phyloP scores from a whole-genome alignment of 2,329 filamentous ascomycete genomes.

The Lithohypha guttulata region DNA sequence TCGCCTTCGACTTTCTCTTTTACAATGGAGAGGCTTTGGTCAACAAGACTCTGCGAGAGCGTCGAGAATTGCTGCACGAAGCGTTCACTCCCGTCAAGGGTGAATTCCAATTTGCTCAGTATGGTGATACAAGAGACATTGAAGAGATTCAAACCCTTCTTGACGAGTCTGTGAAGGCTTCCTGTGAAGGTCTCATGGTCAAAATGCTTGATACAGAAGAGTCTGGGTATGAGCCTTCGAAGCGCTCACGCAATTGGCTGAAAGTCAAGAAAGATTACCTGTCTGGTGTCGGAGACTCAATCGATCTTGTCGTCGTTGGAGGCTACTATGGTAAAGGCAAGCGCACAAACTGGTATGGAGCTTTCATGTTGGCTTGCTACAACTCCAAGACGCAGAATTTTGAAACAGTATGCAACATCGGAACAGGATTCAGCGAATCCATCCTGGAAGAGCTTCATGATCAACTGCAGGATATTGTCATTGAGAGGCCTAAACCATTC shows the following conservation, averaged over 20 bases:
- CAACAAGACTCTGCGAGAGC: constrained; percentile 73
- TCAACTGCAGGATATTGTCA: constrained; percentile 63
- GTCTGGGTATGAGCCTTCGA: constrained; percentile 91
- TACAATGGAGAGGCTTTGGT: constrained; percentile 84
- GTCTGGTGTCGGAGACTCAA: constrained; percentile 81
- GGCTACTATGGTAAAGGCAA: constrained; percentile 93
- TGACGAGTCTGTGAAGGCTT: constrained; percentile 89
- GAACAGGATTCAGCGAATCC: constrained; percentile 92
- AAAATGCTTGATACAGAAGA: constrained; percentile 95
- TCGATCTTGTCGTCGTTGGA: constrained; percentile 90
- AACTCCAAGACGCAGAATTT: constrained; percentile 70
- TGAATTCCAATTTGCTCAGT: constrained; percentile 83
- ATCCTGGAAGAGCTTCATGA: constrained; percentile 77
- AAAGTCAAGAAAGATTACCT: constrained; percentile 99
- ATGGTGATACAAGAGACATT: constrained; percentile 75
- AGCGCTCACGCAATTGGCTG: constrained; percentile 94
- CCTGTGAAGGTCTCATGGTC: constrained; percentile 96
- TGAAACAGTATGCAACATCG: constrained; percentile 96
- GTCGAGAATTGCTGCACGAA: constrained; percentile 60
- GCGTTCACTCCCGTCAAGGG: constrained; percentile 73
- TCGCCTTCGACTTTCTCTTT: constrained; percentile 90
- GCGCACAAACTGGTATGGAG: constrained; percentile 88
- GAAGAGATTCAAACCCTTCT: constrained; percentile 88
- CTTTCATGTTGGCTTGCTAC: constrained; percentile 90
- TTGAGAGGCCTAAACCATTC: constrained; percentile 87